phyloP scores from a whole-genome alignment of 495 filamentous ascomycete species.

The Penicillium coffeae region DNA sequence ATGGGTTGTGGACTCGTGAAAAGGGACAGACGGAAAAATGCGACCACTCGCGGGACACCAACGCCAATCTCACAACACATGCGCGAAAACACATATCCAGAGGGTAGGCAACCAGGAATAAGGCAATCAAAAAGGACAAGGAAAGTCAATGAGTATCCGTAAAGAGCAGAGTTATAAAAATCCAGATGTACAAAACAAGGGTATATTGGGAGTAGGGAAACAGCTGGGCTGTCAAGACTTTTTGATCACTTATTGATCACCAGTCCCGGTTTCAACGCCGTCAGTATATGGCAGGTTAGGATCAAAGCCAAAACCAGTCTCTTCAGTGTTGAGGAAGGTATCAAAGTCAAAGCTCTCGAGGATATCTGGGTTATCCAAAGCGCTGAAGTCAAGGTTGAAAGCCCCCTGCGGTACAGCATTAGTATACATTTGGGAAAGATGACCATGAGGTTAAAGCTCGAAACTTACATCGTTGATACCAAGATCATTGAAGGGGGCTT shows the following conservation, averaged over 20 bases:
- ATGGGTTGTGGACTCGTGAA: slow-evolving; percentile 7
- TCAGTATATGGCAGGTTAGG: slow-evolving; percentile 42
- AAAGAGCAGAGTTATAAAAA: slow-evolving; percentile 19
- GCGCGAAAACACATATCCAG: slow-evolving; percentile 31
- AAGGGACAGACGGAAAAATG: slow-evolving; percentile 29
- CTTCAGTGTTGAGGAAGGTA: slow-evolving; percentile 74
- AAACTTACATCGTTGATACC: slow-evolving; percentile 40
- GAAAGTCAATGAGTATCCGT: slow-evolving; percentile 22
- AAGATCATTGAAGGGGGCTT: slow-evolving; percentile 35
- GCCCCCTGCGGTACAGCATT: slow-evolving; percentile 16
- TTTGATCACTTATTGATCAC: slow-evolving; percentile 41
- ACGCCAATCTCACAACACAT: slow-evolving; percentile 40
- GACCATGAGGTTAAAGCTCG: slow-evolving; percentile 20
- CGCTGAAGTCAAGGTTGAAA: slow-evolving; percentile 60
- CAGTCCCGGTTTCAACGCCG: slow-evolving; percentile 50
- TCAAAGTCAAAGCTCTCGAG: slow-evolving; percentile 95
- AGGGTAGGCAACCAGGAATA: slow-evolving; percentile 10
- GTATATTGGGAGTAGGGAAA: slow-evolving; percentile 41
- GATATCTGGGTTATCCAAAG: slow-evolving; percentile 62
- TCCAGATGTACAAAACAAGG: slow-evolving; percentile 45
- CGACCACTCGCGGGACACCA: slow-evolving; percentile 31
- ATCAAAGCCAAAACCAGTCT: slow-evolving; percentile 52
- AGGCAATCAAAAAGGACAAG: slow-evolving; percentile 17
- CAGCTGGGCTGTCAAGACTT: slow-evolving; percentile 36
- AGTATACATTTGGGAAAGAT: neutral